Conservation (phyloP, 2,329 filamentous ascomycete species). For the Penicillium janthinellum region DNA sequence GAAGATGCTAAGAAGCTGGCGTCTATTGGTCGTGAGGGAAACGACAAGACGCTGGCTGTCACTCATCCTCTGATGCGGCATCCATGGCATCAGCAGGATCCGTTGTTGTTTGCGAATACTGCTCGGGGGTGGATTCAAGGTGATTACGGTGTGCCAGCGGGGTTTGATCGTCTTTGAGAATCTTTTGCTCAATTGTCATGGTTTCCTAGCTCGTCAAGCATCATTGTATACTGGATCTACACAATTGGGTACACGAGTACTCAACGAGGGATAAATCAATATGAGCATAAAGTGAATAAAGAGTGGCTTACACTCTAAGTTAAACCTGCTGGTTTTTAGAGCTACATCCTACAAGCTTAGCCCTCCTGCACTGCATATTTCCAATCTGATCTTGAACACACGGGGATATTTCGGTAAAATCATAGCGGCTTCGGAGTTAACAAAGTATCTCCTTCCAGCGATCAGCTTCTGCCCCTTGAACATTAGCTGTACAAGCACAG, state of each 20-base stretch:
- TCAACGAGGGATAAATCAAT: too few relatives aligned
- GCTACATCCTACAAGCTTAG: too few relatives aligned
- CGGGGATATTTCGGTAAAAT: not conserved
- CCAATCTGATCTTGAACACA: too few relatives aligned
- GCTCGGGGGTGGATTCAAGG: not conserved
- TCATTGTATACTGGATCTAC: not conserved
- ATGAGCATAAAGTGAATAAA: too few relatives aligned
- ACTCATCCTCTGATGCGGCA: not conserved
- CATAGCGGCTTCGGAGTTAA: not conserved
- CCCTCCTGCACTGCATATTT: too few relatives aligned
- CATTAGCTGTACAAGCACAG: not conserved
- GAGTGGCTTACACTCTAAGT: too few relatives aligned
- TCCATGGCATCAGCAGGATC: not conserved
- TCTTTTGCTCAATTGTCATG: not conserved
- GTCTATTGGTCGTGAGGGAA: not conserved
- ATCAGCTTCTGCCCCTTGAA: not conserved
- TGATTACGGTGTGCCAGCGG: not conserved
- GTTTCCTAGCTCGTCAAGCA: not conserved
- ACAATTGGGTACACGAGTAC: too few relatives aligned
- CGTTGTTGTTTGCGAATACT: not conserved
- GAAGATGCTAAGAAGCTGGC: not conserved
- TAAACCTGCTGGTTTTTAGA: too few relatives aligned
- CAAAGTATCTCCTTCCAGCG: not conserved
- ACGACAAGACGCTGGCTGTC: not conserved
- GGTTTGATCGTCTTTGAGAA: not conserved